Base-by-base conservation (phyloP, 345 rosid genomes). In the Acer saccharum region DNA sequence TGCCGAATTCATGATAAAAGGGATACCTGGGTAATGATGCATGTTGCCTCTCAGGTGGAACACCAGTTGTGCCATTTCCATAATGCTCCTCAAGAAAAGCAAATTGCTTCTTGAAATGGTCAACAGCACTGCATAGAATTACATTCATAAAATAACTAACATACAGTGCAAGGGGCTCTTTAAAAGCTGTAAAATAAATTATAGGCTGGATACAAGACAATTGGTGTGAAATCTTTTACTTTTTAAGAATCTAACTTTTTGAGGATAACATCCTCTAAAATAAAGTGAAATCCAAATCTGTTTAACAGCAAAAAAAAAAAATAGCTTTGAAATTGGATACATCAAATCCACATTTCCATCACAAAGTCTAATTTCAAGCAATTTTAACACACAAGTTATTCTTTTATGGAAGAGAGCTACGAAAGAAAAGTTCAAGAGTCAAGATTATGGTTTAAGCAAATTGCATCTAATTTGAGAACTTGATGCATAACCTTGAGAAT, bases 81-180 rank as follows among this genome's bases (percentile, higher is more conserved):
- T 93, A 93, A 82, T 93, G 97, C 85, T 95, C 98, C 86, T 95
- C 98, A 3, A 93, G 97, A 87, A 69, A 93, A 62, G 98, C 94
- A 88, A 95, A 95, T 74, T 95, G 98, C 89, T 95, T 95, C 87
- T 95, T 93, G 78, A 95, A 95, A 89, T 95, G 98, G 66, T 95
- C 98, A 68, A 93, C 98, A 3, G 98, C 98, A 85, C 98, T 95
- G 90, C 88, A 85, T 60, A 58, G 27, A 63, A 73, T 67, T 25
- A 39, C 67, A 66, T 39, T 46, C 25, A 61, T 62, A 8, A 50
- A 62, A 55, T 64, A 50, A 72, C 11, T 43, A 60, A 70, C 63
- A 58, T 43, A 41, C 13, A 48, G 13, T 6, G 41, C 14, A 11
- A 60, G 18, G 63, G 68, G 23, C 43, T 23, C 21, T 41, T 32